Evolutionary conservation across 169 alveolate species (phyloP).

Genomic region (Cryptosporidium meleagridis): DNA sequence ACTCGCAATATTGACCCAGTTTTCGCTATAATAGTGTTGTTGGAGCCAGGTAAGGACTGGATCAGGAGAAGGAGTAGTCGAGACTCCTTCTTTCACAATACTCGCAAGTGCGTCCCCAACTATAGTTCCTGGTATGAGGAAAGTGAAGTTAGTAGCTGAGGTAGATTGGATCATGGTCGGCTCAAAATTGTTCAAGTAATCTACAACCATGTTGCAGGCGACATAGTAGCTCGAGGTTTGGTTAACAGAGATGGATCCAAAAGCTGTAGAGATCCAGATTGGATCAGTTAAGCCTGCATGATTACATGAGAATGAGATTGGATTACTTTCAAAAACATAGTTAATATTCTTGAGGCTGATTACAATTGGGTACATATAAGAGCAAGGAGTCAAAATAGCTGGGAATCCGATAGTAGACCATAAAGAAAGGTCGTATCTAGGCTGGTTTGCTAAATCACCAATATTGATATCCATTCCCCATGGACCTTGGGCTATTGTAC

Average conservation of each 20-base stretch:
- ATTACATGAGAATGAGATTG: constrained; percentile 47
- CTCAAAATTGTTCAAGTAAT: constrained; percentile 15
- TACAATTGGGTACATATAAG: constrained; percentile 65
- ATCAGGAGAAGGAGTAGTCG: constrained; percentile 32
- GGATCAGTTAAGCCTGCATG: constrained; percentile 68
- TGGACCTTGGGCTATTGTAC: constrained; percentile 62
- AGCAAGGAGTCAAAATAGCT: constrained; percentile 60
- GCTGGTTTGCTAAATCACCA: constrained; percentile 9
- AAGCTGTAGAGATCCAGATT: constrained; percentile 72
- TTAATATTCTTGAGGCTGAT: constrained; percentile 64
- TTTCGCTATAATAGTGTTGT: constrained; percentile 59
- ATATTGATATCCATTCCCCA: constrained; percentile 70
- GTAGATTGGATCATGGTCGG: constrained; percentile 65
- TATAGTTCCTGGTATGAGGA: constrained; percentile 44
- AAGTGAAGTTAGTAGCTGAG: constrained; percentile 67
- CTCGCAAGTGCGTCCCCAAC: constrained; percentile 14
- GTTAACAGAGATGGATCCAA: constrained; percentile 69
- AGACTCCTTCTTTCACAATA: constrained; percentile 20
- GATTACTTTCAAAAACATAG: constrained; percentile 42
- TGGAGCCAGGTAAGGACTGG: constrained; percentile 58
- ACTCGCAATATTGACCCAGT: constrained; percentile 48
- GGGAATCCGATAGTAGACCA: constrained; percentile 70
- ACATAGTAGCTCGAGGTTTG: constrained; percentile 62
- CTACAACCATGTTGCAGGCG: constrained; percentile 60
- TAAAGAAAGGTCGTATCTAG: constrained; percentile 61